These are phyloP conservation scores for Pseudogymnoascus sp. DNA, from an alignment of 2,329 filamentous ascomycete species.

Conservation along the genomic window DNA sequence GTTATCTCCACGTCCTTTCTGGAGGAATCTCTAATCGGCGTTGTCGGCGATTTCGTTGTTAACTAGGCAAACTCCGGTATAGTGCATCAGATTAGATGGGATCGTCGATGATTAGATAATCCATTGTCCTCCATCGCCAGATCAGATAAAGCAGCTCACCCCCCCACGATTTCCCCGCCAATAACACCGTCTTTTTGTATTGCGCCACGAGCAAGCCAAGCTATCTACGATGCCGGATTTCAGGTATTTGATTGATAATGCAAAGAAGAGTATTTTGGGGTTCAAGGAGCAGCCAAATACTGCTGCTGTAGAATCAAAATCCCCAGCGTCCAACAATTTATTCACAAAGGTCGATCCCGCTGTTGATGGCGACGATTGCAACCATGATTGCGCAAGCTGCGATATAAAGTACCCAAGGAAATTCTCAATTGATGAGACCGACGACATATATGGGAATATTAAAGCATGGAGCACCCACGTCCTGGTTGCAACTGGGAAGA, in stretches of 20 bases:
- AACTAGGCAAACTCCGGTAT: not conserved
- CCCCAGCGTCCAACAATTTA: slow-evolving; percentile 34
- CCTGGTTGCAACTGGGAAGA: slow-evolving; percentile 89
- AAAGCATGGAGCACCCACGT: slow-evolving; percentile 85
- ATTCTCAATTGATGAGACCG: slow-evolving; percentile 67
- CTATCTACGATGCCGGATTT: slow-evolving; percentile 12
- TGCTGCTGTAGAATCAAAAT: not conserved
- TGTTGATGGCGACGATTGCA: slow-evolving; percentile 80
- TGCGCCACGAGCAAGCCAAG: not conserved
- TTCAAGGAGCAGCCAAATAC: slow-evolving; percentile 19
- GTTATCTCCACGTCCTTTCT: no score
- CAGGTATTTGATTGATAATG: slow-evolving; percentile 23
- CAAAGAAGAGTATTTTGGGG: slow-evolving; percentile 22
- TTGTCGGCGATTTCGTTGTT: not conserved
- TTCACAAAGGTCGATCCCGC: slow-evolving; percentile 70
- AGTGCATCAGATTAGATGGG: slow-evolving; percentile 7
- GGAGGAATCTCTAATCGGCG: not conserved
- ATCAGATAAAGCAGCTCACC: not conserved
- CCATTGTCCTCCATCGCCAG: not conserved
- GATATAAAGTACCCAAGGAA: slow-evolving; percentile 64
- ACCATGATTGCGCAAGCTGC: slow-evolving; percentile 79
- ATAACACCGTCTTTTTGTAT: not conserved
- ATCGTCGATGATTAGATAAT: not conserved
- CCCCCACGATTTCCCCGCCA: slow-evolving; percentile 1
- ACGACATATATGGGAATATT: slow-evolving; percentile 76